Base-by-base conservation (phyloP, 2,329 filamentous ascomycete species). In the Colletotrichum spaethianum region DNA sequence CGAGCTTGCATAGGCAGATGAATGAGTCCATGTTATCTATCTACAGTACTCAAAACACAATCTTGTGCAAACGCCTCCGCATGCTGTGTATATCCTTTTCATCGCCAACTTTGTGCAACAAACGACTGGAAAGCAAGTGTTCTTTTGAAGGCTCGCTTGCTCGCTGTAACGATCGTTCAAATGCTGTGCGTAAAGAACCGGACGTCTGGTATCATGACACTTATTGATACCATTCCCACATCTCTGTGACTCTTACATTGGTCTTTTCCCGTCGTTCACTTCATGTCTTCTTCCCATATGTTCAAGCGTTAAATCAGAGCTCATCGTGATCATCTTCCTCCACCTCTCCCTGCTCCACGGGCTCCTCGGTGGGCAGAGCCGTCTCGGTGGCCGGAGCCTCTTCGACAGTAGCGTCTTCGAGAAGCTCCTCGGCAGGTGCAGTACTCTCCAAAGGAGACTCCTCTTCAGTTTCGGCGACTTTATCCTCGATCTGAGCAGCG, bases 201-300 rank as follows among this genome's bases (percentile, higher is more conserved):
- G 57, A 55, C n/a, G 28, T 48, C 36, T 56, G 48, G 40, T 56
- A 28, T 48, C 65, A 11, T 63, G 20, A 57, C 36, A 38, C 42
- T 46, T 16, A 23, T 56, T 28, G 20, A 55, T 53, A n/a, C 61
- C 36, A 11, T n/a, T 40, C 46, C 40, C 66, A 40, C 48, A 20
- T 48, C 31, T 36, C 59, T 50, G 14, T 20, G n/a, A 18, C n/a
- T 38, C 59, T 57, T 53, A 38, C 38, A 62, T 50, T 50, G 16
- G 20, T 61, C 36, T 33, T 26, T 18, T 61, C 20, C 36, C 31
- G 26, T 52, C 33, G 26, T 60, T 57, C 52, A 42, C 52, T 36
- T 42, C 57, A 6, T 44, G 18, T 44, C 48, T 40, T 33, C 8
- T 28, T 52, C 38, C 26, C 23, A 52, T 4, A 33, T 60, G 3